phyloP scores from a whole-genome alignment of 192 early-diverging fungal species.

The Backusella circina region DNA sequence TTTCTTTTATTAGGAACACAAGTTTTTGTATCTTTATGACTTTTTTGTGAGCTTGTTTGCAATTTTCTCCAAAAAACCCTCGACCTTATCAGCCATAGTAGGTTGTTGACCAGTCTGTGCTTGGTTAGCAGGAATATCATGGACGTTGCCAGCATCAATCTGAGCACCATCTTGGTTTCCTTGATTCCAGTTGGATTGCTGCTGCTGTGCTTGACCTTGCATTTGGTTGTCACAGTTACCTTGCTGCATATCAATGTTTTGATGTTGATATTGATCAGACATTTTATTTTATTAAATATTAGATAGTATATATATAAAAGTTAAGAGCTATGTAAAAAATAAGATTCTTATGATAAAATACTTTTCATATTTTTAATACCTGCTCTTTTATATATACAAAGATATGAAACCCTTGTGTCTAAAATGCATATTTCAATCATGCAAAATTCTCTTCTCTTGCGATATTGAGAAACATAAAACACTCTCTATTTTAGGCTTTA shows the following conservation, averaged over 20 bases:
- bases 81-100: background rate
- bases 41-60: background rate
- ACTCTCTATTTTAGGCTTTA: too few relatives aligned
- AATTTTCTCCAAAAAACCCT: background rate
- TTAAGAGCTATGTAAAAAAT: too few relatives aligned
- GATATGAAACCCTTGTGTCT: too few relatives aligned
- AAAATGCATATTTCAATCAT: too few relatives aligned
- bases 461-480: too few relatives aligned
- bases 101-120: background rate
- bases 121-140: background rate
- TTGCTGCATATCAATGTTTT: background rate
- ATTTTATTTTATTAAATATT: background rate
- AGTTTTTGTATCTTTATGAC: background rate
- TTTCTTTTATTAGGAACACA: background rate
- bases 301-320: too few relatives aligned
- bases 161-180: background rate
- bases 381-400: too few relatives aligned
- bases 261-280: background rate
- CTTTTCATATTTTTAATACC: too few relatives aligned
- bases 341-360: too few relatives aligned
- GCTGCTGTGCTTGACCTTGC: background rate
- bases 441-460: too few relatives aligned
- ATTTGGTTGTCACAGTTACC: background rate
- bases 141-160: background rate
- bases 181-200: background rate